Conservation (phyloP, 495 filamentous ascomycete species). For the Chaetomium fimeti region DNA sequence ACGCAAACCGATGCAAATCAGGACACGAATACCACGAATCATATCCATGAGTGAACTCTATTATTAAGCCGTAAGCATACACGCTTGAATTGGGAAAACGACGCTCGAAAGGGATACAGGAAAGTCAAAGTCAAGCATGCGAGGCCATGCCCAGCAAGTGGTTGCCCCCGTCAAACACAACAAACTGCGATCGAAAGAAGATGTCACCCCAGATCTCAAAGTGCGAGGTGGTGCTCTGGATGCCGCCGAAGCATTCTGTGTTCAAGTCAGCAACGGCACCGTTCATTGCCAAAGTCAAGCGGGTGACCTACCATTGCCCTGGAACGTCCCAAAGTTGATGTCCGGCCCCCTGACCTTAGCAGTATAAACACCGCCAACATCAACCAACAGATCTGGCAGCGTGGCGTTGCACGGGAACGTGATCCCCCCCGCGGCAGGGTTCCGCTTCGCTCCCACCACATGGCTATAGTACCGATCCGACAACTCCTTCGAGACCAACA, state of each 20-base stretch:
- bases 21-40: too few relatives aligned
- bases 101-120: neutral
- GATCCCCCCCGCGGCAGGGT: slow-evolving; percentile 55
- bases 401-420: slow-evolving; percentile 61
- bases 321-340: slow-evolving; percentile 64
- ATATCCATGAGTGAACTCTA: neutral
- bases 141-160: slow-evolving; percentile 59
- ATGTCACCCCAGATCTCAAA: slow-evolving; percentile 77
- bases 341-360: slow-evolving; percentile 64
- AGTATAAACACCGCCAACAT: slow-evolving; percentile 58
- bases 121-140: slow-evolving; percentile 34
- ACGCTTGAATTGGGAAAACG: neutral
- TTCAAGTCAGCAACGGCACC: neutral
- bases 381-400: slow-evolving; percentile 66
- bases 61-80: neutral
- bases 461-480: slow-evolving; percentile 60
- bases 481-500: slow-evolving; percentile 64
- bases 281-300: neutral
- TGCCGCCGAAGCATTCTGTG: slow-evolving; percentile 67
- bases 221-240: slow-evolving; percentile 60
- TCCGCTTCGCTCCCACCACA: slow-evolving; percentile 56
- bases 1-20: too few relatives aligned
- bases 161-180: slow-evolving; percentile 70
- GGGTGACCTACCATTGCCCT: slow-evolving; percentile 43
- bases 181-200: slow-evolving; percentile 77